Conservation (phyloP, 768 basidiomycete species). For the Boletellus emodensis region DNA sequence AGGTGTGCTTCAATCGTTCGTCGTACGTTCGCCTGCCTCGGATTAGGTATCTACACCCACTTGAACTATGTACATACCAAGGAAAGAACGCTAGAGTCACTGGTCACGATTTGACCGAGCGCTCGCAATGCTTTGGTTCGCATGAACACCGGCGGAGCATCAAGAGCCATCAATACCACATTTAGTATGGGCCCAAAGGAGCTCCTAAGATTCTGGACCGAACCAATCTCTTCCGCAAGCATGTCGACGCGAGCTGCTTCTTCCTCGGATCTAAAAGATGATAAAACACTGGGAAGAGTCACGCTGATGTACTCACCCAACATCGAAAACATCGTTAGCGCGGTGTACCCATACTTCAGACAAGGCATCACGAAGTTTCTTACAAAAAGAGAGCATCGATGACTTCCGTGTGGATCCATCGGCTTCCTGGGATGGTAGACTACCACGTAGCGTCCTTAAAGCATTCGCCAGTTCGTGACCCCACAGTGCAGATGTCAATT, state of each 20-base stretch:
- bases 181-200: constrained; percentile 84
- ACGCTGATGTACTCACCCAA: constrained; percentile 50
- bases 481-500: constrained; percentile 73
- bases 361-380: constrained; percentile 58
- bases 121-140: constrained; percentile 92
- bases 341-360: constrained; percentile 72
- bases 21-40: constrained; percentile 65
- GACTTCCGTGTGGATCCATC: constrained; percentile 22
- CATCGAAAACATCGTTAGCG: constrained; percentile 72
- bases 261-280: constrained; percentile 55
- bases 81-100: constrained; percentile 79
- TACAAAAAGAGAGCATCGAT: constrained; percentile 39
- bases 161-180: constrained; percentile 72
- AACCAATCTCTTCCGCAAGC: constrained; percentile 72
- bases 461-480: constrained; percentile 79
- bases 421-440: constrained; percentile 44
- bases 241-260: constrained; percentile 66
- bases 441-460: constrained; percentile 52
- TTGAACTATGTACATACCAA: constrained; percentile 39
- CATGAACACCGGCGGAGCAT: constrained; percentile 85
- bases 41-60: constrained; percentile 1
- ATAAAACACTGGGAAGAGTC: constrained; percentile 1
- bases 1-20: constrained; percentile 87
- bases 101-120: constrained; percentile 83
- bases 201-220: constrained; percentile 66